Base-by-base conservation (phyloP, 257 asterid species). In the Nicotiana otophora region DNA sequence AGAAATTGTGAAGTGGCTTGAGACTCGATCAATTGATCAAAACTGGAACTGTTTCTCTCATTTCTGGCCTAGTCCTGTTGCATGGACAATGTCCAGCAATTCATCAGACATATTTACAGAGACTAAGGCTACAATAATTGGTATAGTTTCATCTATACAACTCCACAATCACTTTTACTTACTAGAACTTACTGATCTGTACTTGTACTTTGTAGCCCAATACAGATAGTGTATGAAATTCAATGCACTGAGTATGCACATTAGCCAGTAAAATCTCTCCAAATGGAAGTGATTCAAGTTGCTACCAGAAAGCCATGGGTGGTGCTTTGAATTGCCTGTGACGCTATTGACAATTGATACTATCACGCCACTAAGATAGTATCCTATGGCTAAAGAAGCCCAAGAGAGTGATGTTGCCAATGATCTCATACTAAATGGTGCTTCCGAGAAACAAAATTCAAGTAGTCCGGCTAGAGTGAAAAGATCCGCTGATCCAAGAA, bases 391-490 rank as follows among this genome's bases (percentile, higher is more conserved):
- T 51, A 95, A 66, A 2, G 99, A 95, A 0, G 97, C 98, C 90
- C 92, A 95, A 3, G 97, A 94, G 1, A 95, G 92, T 1, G 99
- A 85, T 0, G 99, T 95, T 0, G 98, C 99, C 84, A 95, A 55
- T 4, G 99, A 95, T 78, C 97, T 90, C 99, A 94, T 95, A 66
- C 90, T 89, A 26, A 79, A 28, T 0, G 99, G 97, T 9, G 97
- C 97, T 28, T 95, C 98, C 1, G 98, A 92, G 94, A 95, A 95
- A 94, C 93, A 95, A 66, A 95, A 95, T 85, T 95, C 99, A 82
- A 95, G 74, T 6, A 95, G 31, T 2, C 99, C 99, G 1, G 99
- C 99, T 23, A 95, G 77, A 20, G 96, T 92, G 88, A 95, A 95
- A 14, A 95, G 93, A 78, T 95, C 97, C 2, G 99, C 99, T 4